Base-by-base conservation (phyloP, 164 flowering plant genomes). In the Nymphaea thermarum region DNA sequence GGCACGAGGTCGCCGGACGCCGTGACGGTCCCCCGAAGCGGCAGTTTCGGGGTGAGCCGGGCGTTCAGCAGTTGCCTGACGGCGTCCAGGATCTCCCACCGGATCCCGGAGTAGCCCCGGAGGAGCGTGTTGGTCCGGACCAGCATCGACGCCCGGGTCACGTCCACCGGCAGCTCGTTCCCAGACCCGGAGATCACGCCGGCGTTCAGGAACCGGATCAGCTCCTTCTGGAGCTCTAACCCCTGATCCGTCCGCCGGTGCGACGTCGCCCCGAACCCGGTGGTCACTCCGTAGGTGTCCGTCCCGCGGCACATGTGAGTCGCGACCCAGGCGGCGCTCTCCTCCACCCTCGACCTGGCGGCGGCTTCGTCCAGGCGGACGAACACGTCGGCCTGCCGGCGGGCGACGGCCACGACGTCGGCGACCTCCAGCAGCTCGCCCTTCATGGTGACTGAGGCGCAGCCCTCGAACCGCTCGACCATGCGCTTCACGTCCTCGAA, bases 1-100 rank as follows among this genome's bases (percentile, higher is more conserved):
- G 82, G 82, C 44, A 80, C 79, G 5, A 80, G 75, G 65, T 80
- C 82, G 4, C 82, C 80, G 51, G 82, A 80, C 11, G 82, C 80
- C 2, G 77, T 80, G 66, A 80, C 77, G 0, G 82, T 77, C 18
- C 82, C 82, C 0, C 78, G 74, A 1, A 79, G 70, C 4, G 82
- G 80, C 43, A 77, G 53, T 4, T 44, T 36, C 3, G 82, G 83
- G 1, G 79, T 73, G 8, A 77, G 44, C 43, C 71, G 66, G 42
- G 62, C 62, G 69, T 77, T 75, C 25, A 80, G 62, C 43, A 80
- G 69, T 5, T 67, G 17, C 6, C 67, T 68, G 41, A 80, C 65
- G 55, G 81, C 69, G 65, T 73, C 73, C 3, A 80, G 68, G 43
- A 80, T 70, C 14, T 77, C 81, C 66, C 75, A 77, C 15, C 83